Evolutionary conservation across 2,329 filamentous ascomycete species (phyloP), one percentile per base, ranked within the genome.

Genomic region (Coniochaeta hoffmannii): DNA sequence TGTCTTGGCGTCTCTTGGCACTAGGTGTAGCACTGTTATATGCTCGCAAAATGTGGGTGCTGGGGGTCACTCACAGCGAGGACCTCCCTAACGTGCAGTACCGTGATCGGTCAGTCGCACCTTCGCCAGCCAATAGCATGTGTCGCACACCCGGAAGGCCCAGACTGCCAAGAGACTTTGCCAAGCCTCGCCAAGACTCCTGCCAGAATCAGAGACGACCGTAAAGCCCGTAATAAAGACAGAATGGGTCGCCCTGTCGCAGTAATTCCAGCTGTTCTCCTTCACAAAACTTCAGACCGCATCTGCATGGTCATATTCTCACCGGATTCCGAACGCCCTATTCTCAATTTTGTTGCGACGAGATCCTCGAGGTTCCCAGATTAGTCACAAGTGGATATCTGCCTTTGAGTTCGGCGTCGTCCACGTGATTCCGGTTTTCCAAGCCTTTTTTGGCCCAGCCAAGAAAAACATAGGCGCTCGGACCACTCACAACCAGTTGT

Each of bases 81-180:
- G 32, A 24, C 14, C 22, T 22, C 26, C 31, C 35, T 54, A 65
- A 56, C 63, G 60, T 35, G 3, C 50, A 56, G 53, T 60, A 65
- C 64, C 11, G 34, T 2, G n/a, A 30, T 46, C 60, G 57, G 62
- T 54, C 57, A 55, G 56, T 50, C 44, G 56, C 51, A 49, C 49
- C 49, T 53, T 32, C 24, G 22, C 30, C 41, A 57, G 53, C 64
- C 64, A 66, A 66, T 66, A 36, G 54, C 56, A 46, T 28, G 41
- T 46, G 22, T 46, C 24, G 22, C 30, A 50, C 36, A 24, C 12
- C 50, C 56, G 56, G 59, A 12, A 61, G 59, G 58, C 63, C 63
- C 60, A 61, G 82, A 66, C 56, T 54, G 62, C 62, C 63, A 66
- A 65, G 63, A 61, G 54, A 57, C 28, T 53, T 53, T 60, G 63